Percentiles rank a stretch among this genome's conserved stretches.
Evolutionary conservation across 371 early-diverging fungal species (phyloP).

Genomic region (Mucor mucedo): DNA sequence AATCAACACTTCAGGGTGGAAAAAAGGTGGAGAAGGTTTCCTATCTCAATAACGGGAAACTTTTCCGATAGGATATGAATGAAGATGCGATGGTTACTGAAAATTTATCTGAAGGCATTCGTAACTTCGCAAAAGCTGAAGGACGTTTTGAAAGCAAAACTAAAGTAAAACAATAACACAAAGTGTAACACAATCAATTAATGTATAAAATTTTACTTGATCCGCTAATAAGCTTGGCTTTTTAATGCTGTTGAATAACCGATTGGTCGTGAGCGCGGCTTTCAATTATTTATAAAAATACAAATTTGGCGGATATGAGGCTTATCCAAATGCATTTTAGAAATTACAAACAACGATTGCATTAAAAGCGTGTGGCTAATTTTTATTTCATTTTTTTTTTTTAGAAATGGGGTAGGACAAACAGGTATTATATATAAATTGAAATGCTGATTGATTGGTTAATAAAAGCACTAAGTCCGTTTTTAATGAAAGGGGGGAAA

Average conservation of each 20-base stretch:
- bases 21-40: conserved; percentile 64
- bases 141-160: conserved; percentile 64
- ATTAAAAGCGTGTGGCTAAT: conserved; percentile 1
- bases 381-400: neutral
- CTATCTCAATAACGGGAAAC: conserved; percentile 76
- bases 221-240: neutral
- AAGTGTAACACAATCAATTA: too few species aligned
- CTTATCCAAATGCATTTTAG: conserved; percentile 1
- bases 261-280: neutral
- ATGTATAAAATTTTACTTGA: too few species aligned
- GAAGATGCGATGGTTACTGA: conserved; percentile 98
- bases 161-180: conserved; percentile 90
- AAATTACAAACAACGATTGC: neutral
- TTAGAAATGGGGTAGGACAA: neutral
- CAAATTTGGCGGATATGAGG: neutral
- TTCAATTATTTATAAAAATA: neutral
- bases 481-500: neutral
- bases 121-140: conserved; percentile 94
- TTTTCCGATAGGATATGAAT: conserved; percentile 96
- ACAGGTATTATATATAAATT: neutral
- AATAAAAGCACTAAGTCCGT: neutral
- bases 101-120: conserved; percentile 95
- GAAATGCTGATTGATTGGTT: neutral
- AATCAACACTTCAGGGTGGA: conserved; percentile 74
- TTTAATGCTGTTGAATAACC: neutral